Base-by-base conservation (phyloP, 257 asterid genomes). In the Solanum pimpinellifolium region DNA sequence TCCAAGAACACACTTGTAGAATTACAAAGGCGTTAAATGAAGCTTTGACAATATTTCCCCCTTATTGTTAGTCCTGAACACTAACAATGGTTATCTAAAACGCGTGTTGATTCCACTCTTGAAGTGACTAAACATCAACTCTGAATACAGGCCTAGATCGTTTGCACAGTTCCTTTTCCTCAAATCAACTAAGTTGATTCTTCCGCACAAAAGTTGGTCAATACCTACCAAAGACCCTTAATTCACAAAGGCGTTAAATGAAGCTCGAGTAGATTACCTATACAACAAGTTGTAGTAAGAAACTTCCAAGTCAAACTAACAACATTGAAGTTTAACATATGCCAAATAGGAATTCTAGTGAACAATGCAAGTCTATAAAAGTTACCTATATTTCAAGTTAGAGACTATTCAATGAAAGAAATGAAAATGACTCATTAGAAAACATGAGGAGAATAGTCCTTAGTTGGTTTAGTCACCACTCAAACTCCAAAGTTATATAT, bases 1-100 rank as follows among this genome's bases (percentile, higher is more conserved):
- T 1, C 8, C 0, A n/a, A 1, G 0, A 62, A 0, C 33, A 0
- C 15, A n/a, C 16, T n/a, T 11, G 4, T 62, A 0, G 33, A 11
- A 62, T 62, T n/a, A 62, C 31, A 23, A 23, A 60, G 0, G 7
- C 29, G 29, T 60, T 60, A 0, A 23, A 60, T 23, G 68, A 60
- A 60, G 29, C 29, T 21, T 60, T 60, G 69, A 62, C 25, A 10
- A 10, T 62, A 15, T 62, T 62, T 11, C 8, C 31, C 70, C 70
- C 9, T 4, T n/a, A n/a, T n/a, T 62, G 31, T 62, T 62, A 23
- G 31, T 62, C 70, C 39, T 37, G 39, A 37, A 37, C 39, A 37
- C 39, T 5, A 37, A 37, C 7, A 37, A 37, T 37, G 70, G 16
- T n/a, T 62, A 10, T n/a, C 0, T 62, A 2, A 62, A n/a, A 62